Evolutionary conservation across 2,329 filamentous ascomycete genomes (phyloP), one percentile per base, ranked within the genome.

Genomic region (Zasmidium angulare): DNA sequence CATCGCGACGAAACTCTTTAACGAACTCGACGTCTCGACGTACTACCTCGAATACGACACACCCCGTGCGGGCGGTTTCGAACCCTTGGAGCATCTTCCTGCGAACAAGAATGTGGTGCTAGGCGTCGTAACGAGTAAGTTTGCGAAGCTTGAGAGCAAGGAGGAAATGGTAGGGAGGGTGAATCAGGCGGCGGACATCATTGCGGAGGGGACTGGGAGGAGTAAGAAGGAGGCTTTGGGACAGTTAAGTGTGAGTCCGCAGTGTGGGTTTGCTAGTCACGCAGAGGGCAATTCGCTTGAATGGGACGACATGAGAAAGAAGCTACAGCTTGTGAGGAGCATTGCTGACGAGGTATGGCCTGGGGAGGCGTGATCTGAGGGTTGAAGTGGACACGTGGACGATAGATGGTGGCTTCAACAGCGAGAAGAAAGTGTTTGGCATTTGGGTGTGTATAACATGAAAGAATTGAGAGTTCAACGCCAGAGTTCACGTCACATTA

Each of bases 281-380:
- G 85, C 88, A 66, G 86, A 83, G 68, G 89, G 89, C 0, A 91
- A 93, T 70, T 82, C 85, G 14, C 26, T 66, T 52, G 55, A 50
- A 10, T 63, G 52, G 29, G 84, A 89, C 49, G 88, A 89, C 62
- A 88, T 92, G 86, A 84, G 84, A 76, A 85, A 83, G 74, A 93
- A 92, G 79, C 75, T 93, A 68, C 79, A 83, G 65, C 76, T 93
- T 54, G 87, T 92, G 19, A 83, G 89, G 63, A 79, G 85, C 66
- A 85, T 93, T 68, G 89, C 89, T 2, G 84, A 91, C 70, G 84
- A 88, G 68, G 83, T 92, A 59, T 93, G 89, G 89, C 80, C 81
- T 2, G 79, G 79, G 20, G 75, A 84, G 75, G 71, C 77, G 63
- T 84, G 62, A 70, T 11, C 9, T 47, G 48, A 24, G 14, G 12